Evolutionary conservation across 139 green algal genomes (phyloP), one percentile per base, ranked within the genome.

Genomic region (Klebsormidium nitens): DNA sequence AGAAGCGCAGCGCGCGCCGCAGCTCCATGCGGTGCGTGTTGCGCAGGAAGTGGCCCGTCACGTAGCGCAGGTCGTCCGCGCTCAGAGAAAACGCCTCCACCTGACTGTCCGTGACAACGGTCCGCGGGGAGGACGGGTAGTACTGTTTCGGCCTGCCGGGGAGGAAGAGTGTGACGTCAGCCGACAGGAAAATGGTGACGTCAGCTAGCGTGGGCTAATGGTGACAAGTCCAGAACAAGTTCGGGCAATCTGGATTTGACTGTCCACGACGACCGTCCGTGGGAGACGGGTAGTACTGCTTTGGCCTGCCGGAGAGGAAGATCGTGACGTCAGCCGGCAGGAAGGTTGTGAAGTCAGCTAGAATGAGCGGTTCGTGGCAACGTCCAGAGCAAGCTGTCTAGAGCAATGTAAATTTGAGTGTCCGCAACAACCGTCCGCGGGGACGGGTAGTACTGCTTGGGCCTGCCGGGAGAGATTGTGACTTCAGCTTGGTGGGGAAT

Each of bases 1-100:
- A 62, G 64, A 66, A 64, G n/a, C 46, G 34, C 19, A 71, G 19
- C 64, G n/a, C 36, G 17, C 28, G 44, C 64, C 32, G 48, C 31
- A 71, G 31, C n/a, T 68, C 17, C 64, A 66, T 69, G 49, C 64
- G 42, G n/a, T 23, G 34, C 59, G 36, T 29, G n/a, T 64, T 64
- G 31, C 56, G 56, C 32, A 14, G 56, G 56, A 64, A 64, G 14
- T 64, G 56, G 31, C 56, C 14, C 14, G 56, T 17, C 28, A 64
- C 56, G 31, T 64, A 64, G 14, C 35, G 32, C 14, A 64, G 56
- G 19, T 64, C 56, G 14, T 64, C 56, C 14, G 56, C 56, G 56
- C 19, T 17, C 14, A 64, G 56, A 14, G 56, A 64, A 64, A 64
- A 64, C 19, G 56, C 56, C 19, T 64, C 56, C 14, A 14, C 14